A percentile compares a stretch with the other conserved stretches of the same genome.
phyloP scores from a whole-genome alignment of 129 eudicot species.

The Kitagawia praeruptora region DNA sequence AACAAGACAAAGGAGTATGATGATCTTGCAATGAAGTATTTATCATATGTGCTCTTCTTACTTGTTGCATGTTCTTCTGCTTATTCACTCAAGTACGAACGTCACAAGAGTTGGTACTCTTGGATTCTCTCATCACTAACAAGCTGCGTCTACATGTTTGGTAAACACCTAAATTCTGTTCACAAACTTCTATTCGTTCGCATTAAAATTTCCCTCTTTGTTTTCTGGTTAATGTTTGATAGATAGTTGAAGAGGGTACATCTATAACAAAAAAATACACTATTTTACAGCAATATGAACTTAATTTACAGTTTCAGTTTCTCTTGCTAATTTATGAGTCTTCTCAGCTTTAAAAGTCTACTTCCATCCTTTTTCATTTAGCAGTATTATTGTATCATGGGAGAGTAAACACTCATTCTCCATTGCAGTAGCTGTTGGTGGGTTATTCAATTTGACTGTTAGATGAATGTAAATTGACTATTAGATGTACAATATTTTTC shows the following conservation, averaged over 20 bases:
- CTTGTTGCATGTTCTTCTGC: slow-evolving; percentile 76
- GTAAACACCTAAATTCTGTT: slow-evolving; percentile 33
- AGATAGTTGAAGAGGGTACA: neutral
- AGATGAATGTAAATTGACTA: neutral
- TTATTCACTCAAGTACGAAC: slow-evolving; percentile 93
- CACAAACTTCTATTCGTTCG: neutral
- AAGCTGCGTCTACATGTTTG: slow-evolving; percentile 97
- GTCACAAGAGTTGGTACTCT: slow-evolving; percentile 97
- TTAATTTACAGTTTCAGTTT: neutral
- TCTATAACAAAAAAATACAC: neutral
- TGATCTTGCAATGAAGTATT: slow-evolving; percentile 95
- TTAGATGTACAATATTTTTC: too few species aligned
- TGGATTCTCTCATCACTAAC: slow-evolving; percentile 94
- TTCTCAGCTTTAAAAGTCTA: neutral
- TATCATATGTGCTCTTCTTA: slow-evolving; percentile 72
- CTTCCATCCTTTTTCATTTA: neutral
- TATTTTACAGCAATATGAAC: neutral
- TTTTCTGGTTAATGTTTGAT: neutral
- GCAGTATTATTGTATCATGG: neutral
- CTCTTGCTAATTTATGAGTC: neutral
- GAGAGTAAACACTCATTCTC: too few species aligned
- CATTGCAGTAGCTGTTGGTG: neutral
- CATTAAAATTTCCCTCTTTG: neutral
- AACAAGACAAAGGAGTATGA: slow-evolving; percentile 99
- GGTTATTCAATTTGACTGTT: neutral